Percentiles rank a stretch among this genome's conserved stretches.
phyloP scores from a whole-genome alignment of 352 stramenopile genomes.

The Globisporangium rhizosaccharum region DNA sequence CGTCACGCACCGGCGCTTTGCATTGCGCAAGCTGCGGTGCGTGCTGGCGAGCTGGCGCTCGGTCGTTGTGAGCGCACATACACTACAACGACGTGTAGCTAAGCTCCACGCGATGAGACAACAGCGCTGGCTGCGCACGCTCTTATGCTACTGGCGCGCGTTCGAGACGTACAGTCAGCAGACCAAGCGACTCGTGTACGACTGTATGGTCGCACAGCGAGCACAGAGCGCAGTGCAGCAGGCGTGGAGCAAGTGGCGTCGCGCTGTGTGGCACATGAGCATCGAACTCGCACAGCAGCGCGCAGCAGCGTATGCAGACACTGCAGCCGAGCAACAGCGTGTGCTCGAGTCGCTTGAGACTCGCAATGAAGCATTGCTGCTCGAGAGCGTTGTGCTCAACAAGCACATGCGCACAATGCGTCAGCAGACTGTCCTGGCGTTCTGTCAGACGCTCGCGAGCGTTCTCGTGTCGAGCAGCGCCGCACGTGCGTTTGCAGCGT shows the following conservation, averaged over 20 bases:
- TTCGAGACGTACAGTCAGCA: neutral
- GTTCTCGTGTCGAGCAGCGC: slow-evolving; percentile 4
- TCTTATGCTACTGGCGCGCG: slow-evolving; percentile 2
- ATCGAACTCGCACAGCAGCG: neutral
- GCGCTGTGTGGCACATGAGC: neutral
- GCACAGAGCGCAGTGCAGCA: neutral
- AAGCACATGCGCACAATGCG: slow-evolving; percentile 6
- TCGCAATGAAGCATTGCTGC: slow-evolving; percentile 19
- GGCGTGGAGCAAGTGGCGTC: slow-evolving; percentile 11
- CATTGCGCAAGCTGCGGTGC: neutral
- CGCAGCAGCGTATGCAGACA: neutral
- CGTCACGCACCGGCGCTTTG: neutral
- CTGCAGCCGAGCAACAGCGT: slow-evolving; percentile 7
- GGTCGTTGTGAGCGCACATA: neutral
- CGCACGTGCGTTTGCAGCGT: slow-evolving; percentile 7
- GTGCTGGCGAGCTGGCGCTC: slow-evolving; percentile 2
- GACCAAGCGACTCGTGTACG: slow-evolving; percentile 8
- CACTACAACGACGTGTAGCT: neutral
- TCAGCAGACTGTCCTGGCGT: slow-evolving; percentile 8
- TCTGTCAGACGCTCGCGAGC: slow-evolving; percentile 1
- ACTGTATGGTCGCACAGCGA: slow-evolving; percentile 1
- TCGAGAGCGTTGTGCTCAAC: slow-evolving; percentile 17
- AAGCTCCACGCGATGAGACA: neutral
- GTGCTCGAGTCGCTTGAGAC: slow-evolving; percentile 14
- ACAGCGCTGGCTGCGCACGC: neutral